Percentiles rank a stretch among this genome's conserved stretches.
phyloP scores from a whole-genome alignment of 2,329 filamentous ascomycete genomes.

The Xylariaceae sp. region DNA sequence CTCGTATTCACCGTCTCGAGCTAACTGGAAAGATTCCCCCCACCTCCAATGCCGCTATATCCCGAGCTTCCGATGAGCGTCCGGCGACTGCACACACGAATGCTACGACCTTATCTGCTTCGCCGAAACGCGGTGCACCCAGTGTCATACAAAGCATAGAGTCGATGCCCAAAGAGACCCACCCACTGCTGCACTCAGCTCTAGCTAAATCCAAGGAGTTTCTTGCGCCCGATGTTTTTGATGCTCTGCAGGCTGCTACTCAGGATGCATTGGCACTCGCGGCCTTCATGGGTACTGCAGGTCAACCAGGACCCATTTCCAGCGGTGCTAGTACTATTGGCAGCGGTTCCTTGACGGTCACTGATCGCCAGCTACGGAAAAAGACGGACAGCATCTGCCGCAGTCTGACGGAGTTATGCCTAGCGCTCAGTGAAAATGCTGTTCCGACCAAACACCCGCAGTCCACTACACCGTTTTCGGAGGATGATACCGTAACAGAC shows the following conservation, averaged over 20 bases:
- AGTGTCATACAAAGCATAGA: constrained; percentile 43
- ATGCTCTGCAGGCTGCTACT: constrained; percentile 73
- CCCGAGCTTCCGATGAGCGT: constrained; percentile 68
- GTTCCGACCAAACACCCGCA: constrained; percentile 35
- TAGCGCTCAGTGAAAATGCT: constrained; percentile 67
- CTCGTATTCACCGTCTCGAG: constrained; percentile 83
- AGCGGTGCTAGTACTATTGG: constrained; percentile 61
- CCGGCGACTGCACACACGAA: constrained; percentile 82
- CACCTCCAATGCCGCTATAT: constrained; percentile 75
- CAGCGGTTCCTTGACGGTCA: constrained; percentile 42
- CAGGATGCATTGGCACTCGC: constrained; percentile 75
- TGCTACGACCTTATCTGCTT: constrained; percentile 83
- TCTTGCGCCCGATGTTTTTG: constrained; percentile 67
- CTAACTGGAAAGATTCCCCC: constrained; percentile 81
- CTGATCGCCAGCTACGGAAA: constrained; percentile 79
- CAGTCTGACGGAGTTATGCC: constrained; percentile 84
- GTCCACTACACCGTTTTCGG: constrained; percentile 23
- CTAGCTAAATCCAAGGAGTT: constrained; percentile 70
- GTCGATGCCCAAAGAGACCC: constrained; percentile 51
- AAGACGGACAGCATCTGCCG: constrained; percentile 93
- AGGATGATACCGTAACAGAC: constrained; percentile 36
- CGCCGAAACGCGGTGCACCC: constrained; percentile 66
- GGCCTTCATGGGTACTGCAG: constrained; percentile 67
- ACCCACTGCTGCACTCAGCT: constrained; percentile 75
- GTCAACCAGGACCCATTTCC: constrained; percentile 63